These are phyloP conservation scores for Hordeum pubiflorum DNA, from an alignment of 202 grass and related monocot genomes.

Conservation along the genomic window DNA sequence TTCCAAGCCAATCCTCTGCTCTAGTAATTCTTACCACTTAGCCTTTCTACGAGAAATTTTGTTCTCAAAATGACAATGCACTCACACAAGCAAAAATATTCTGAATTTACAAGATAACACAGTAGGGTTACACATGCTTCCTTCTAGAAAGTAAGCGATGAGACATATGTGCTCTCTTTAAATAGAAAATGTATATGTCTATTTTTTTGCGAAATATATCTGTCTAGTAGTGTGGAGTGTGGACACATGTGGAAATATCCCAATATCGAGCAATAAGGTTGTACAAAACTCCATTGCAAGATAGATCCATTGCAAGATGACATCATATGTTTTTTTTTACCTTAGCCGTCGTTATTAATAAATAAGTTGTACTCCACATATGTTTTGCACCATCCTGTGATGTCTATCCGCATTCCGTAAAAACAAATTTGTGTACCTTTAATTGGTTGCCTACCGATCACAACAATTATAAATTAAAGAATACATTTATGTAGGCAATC, in stretches of 20 bases:
- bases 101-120: neutral
- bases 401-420: neutral
- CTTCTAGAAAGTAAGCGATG: neutral
- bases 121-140: neutral
- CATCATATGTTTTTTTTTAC: neutral
- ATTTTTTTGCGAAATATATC: too few species aligned
- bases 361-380: too few species aligned
- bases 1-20: too few species aligned
- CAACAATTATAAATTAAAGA: neutral
- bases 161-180: neutral
- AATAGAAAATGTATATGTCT: neutral
- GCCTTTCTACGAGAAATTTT: neutral
- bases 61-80: neutral
- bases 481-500: neutral
- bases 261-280: neutral
- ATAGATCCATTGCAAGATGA: too few species aligned
- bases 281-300: neutral
- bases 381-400: too few species aligned
- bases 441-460: neutral
- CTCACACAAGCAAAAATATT: neutral
- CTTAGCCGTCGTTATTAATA: neutral
- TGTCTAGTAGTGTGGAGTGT: neutral
- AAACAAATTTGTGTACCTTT: conserved; percentile 12
- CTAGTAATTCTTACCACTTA: too few species aligned
- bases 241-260: neutral